Percentiles rank a stretch among this genome's conserved stretches.
Conservation (phyloP, 2,329 filamentous ascomycete species). For the Trichoderma harzianum region DNA sequence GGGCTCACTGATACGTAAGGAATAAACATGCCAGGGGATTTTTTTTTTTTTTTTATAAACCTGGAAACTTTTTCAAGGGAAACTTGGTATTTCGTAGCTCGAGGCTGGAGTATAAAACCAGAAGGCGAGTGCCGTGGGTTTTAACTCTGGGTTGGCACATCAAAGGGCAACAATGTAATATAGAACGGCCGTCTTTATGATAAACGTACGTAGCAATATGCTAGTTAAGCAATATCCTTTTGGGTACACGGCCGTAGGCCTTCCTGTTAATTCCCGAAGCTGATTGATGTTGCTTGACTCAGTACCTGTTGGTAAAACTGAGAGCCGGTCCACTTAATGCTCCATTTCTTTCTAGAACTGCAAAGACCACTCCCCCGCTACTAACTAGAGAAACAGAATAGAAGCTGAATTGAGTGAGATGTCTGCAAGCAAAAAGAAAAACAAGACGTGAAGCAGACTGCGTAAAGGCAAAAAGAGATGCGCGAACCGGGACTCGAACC, state of each 20-base stretch:
- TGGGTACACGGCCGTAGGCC: neutral
- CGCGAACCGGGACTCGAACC: slow-evolving; percentile 38
- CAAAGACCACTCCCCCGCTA: neutral
- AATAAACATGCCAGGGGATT: neutral
- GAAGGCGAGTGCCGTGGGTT: neutral
- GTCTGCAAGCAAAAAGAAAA: neutral
- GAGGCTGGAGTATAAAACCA: slow-evolving; percentile 16
- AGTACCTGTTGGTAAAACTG: neutral
- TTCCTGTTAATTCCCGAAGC: neutral
- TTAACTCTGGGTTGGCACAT: neutral
- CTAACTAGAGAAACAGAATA: neutral
- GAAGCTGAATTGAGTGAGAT: neutral
- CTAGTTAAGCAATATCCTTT: slow-evolving; percentile 7
- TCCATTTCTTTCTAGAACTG: neutral
- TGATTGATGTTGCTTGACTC: neutral
- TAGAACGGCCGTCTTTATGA: slow-evolving; percentile 9
- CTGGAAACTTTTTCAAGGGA: slow-evolving; percentile 5
- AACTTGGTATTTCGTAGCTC: neutral
- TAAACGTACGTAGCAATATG: slow-evolving; percentile 12
- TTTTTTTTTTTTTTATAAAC: neutral
- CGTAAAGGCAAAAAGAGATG: slow-evolving; percentile 22
- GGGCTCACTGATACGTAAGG: slow-evolving; percentile 31
- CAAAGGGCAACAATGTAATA: neutral
- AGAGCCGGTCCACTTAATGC: neutral
- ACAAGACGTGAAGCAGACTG: neutral